phyloP scores from a whole-genome alignment of 805 yeast species.

The Kurtzmaniella fragi region DNA sequence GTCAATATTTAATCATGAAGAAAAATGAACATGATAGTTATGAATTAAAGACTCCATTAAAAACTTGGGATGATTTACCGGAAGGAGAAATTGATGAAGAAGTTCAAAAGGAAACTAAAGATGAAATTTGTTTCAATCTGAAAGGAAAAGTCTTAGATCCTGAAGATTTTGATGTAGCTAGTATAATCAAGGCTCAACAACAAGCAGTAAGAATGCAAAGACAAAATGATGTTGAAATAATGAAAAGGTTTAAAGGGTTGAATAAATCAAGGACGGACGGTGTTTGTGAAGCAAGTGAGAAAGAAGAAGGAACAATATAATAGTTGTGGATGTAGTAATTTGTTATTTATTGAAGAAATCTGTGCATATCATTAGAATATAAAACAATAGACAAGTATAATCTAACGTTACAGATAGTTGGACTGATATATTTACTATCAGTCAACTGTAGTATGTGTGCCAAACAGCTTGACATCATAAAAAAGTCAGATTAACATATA shows the following conservation, averaged over 20 bases:
- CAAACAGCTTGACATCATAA: too few species aligned
- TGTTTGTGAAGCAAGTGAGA: slow-evolving; percentile 5
- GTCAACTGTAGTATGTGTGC: too few species aligned
- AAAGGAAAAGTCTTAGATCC: slow-evolving; percentile 25
- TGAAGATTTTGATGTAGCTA: slow-evolving; percentile 33
- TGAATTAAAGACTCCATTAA: slow-evolving; percentile 53
- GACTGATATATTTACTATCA: too few species aligned
- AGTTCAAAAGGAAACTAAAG: slow-evolving; percentile 29
- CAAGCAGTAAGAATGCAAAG: slow-evolving; percentile 33
- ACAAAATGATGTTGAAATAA: slow-evolving; percentile 38
- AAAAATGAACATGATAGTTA: slow-evolving; percentile 48
- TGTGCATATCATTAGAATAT: too few species aligned
- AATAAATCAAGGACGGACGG: background rate
- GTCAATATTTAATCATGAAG: slow-evolving; percentile 78
- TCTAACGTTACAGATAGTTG: too few species aligned
- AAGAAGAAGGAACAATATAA: too few species aligned
- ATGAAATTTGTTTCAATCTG: slow-evolving; percentile 34
- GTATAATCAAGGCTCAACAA: slow-evolving; percentile 33
- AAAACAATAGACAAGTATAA: too few species aligned
- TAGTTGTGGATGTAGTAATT: too few species aligned
- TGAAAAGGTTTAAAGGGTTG: slow-evolving; percentile 29
- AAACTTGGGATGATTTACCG: slow-evolving; percentile 66
- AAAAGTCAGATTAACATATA: too few species aligned
- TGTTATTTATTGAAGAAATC: too few species aligned
- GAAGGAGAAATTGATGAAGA: slow-evolving; percentile 36